A percentile compares a stretch with the other conserved stretches of the same genome.
Evolutionary conservation across 495 filamentous ascomycete genomes (phyloP).

Genomic region (Penicillium silybi): DNA sequence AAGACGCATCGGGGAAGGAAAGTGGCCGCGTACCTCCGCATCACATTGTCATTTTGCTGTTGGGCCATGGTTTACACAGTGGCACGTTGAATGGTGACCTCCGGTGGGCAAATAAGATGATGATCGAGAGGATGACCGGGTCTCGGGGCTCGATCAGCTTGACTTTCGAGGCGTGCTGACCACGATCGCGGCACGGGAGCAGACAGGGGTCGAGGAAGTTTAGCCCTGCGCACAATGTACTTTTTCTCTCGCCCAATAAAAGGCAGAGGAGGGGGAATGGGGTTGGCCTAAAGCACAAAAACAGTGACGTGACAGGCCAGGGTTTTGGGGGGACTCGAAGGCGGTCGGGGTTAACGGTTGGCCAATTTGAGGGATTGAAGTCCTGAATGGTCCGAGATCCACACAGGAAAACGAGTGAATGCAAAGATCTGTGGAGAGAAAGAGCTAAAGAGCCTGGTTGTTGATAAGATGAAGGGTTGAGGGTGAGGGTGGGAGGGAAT

Average conservation of each 20-base stretch:
- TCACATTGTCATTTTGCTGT: constrained; percentile 62
- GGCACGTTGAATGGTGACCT: constrained; percentile 4
- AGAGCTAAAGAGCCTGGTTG: background rate
- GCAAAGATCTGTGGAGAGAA: background rate
- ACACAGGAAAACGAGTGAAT: constrained; percentile 2
- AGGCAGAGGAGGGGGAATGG: background rate
- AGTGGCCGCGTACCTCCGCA: constrained; percentile 58
- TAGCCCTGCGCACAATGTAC: constrained; percentile 12
- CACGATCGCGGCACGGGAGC: constrained; percentile 11
- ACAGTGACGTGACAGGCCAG: constrained; percentile 16
- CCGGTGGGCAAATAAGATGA: constrained; percentile 6
- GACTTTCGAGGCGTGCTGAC: constrained; percentile 8
- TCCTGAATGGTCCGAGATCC: constrained; percentile 2
- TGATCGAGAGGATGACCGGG: constrained; percentile 2
- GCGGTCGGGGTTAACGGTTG: constrained; percentile 11
- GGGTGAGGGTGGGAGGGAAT: constrained; percentile 3
- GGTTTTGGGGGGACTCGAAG: constrained; percentile 7
- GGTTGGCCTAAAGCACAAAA: constrained; percentile 20
- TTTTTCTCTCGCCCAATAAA: constrained; percentile 15
- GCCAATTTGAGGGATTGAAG: background rate
- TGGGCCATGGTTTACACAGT: constrained; percentile 50
- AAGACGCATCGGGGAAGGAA: background rate
- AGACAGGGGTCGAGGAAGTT: constrained; percentile 10
- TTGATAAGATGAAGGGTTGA: constrained; percentile 14
- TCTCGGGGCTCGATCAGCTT: constrained; percentile 4